Evolutionary conservation across 352 stramenopile species (phyloP), one percentile per base, ranked within the genome.

Genomic region (Phytophthora rubi): DNA sequence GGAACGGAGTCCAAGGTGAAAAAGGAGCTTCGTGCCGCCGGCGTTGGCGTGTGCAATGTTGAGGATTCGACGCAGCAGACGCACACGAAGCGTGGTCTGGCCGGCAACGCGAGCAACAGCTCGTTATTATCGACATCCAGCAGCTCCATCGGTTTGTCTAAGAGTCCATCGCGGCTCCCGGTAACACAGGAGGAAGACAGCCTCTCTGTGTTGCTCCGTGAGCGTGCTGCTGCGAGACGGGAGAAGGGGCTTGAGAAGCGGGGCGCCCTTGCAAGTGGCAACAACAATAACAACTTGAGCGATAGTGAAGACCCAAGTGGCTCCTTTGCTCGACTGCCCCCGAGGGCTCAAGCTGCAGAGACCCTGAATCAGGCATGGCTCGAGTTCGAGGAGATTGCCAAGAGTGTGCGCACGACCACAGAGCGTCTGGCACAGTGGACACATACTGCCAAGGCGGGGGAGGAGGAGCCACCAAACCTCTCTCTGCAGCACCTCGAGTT

Each of bases 1-100:
- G 56, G 52, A 18, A 73, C 75, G 15, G 77, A 81, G 53, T 88
- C 80, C 44, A 80, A 71, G 15, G 80, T 88, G 12, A 83, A 67
- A 65, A 68, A 73, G 16, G 73, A 84, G 9, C 56, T 81, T 6
- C 68, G 68, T 0, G 39, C 37, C 18, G 10, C 54, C 12, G 44
- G 52, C 15, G 53, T 59, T 44, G 35, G 23, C 39, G n/a, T 26
- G 6, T 45, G 32, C 53, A 58, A 45, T 8, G 18, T 23, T 32
- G 49, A 62, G 21, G 49, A 68, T 10, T 56, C 57, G 5, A 53
- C 53, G 30, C 23, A 28, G 9, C 49, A 26, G 23, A 35, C 9
- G 32, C 49, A 59, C 12, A 16, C n/a, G 23, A 72, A 77, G 37
- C 59, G 51, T 8, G n/a, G 44, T n/a, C 21, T 70, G 42, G 26